These are phyloP conservation scores for Termitomyces sp. DNA, from an alignment of 1,284 basidiomycete species.

Conservation along the genomic window DNA sequence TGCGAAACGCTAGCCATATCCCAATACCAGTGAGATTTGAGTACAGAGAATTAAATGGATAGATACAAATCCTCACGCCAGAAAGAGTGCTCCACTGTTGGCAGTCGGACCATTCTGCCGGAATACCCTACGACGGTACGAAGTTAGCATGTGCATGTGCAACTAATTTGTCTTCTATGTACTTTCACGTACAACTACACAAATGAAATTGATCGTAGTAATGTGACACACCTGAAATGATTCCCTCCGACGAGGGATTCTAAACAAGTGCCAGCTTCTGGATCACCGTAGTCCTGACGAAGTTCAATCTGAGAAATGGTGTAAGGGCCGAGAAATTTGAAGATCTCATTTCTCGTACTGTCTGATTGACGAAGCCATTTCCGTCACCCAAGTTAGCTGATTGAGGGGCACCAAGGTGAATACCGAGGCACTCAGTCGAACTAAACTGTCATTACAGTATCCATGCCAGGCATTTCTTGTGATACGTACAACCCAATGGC, in stretches of 20 bases:
- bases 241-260: constrained; percentile 63
- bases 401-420: constrained; percentile 56
- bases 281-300: constrained; percentile 51
- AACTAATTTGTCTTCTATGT: background rate
- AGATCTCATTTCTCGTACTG: constrained; percentile 19
- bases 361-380: constrained; percentile 44
- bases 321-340: constrained; percentile 8
- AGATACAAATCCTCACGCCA: constrained; percentile 42
- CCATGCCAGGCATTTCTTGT: background rate
- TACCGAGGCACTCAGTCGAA: constrained; percentile 58
- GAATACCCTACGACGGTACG: constrained; percentile 36
- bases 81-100: constrained; percentile 55
- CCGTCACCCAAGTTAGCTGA: constrained; percentile 63
- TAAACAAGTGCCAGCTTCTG: constrained; percentile 50
- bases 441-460: constrained; percentile 27
- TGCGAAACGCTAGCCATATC: constrained; percentile 45
- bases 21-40: background rate
- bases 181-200: background rate
- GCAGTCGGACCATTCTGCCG: constrained; percentile 54
- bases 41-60: background rate
- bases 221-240: constrained; percentile 47
- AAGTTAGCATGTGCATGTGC: background rate
- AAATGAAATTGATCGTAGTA: background rate
- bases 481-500: constrained; percentile 54
- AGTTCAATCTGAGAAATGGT: constrained; percentile 48